Evolutionary conservation across 352 stramenopile genomes (phyloP).

Genomic region (Peronospora belbahrii): DNA sequence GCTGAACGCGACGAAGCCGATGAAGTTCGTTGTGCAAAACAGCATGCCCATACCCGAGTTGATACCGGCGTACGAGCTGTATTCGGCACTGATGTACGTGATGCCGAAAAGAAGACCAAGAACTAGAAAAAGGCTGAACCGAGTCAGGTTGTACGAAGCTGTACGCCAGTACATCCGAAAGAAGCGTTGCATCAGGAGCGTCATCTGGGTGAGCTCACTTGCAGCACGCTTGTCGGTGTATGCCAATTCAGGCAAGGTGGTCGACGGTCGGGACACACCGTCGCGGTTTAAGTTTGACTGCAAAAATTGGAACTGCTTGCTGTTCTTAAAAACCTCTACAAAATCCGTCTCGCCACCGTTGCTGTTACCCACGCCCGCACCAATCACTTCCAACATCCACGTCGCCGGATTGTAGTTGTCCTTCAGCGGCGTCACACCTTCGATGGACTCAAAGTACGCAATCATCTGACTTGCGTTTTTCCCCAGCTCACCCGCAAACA

Average conservation of each 20-base stretch:
- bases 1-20: slow-evolving; percentile 69
- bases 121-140: slow-evolving; percentile 54
- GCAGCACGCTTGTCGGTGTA: slow-evolving; percentile 32
- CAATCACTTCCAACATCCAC: slow-evolving; percentile 36
- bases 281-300: slow-evolving; percentile 27
- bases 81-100: slow-evolving; percentile 34
- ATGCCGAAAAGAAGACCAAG: slow-evolving; percentile 71
- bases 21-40: slow-evolving; percentile 70
- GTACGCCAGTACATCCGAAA: slow-evolving; percentile 56
- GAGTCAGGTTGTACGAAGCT: slow-evolving; percentile 76
- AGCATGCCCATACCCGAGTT: slow-evolving; percentile 42
- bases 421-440: slow-evolving; percentile 39
- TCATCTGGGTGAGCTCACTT: slow-evolving; percentile 12
- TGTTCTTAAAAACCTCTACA: slow-evolving; percentile 25
- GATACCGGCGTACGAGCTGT: slow-evolving; percentile 39
- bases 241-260: slow-evolving; percentile 19
- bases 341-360: slow-evolving; percentile 32
- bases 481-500: too few species aligned
- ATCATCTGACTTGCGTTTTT: slow-evolving; percentile 35
- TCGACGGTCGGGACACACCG: slow-evolving; percentile 21
- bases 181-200: slow-evolving; percentile 42
- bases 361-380: slow-evolving; percentile 27
- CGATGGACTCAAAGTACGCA: slow-evolving; percentile 17
- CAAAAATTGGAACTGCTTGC: slow-evolving; percentile 18
- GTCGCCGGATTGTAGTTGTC: slow-evolving; percentile 68